Conservation (phyloP, 441 rosid species). For the Daphne laureola region DNA sequence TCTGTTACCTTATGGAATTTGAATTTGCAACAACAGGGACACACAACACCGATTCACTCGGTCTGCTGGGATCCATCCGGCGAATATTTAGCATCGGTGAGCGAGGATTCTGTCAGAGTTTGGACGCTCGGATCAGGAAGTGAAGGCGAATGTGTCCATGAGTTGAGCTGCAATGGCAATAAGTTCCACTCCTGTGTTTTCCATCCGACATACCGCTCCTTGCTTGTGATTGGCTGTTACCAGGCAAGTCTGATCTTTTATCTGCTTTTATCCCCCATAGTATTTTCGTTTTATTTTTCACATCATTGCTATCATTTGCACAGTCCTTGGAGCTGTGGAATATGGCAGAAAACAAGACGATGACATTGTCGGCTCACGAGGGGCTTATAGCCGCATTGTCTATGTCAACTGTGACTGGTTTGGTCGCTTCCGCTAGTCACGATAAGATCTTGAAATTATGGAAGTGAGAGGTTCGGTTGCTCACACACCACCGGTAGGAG, state of each 20-base stretch:
- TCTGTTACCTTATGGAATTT: slow-evolving; percentile 2
- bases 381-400: slow-evolving; percentile 68
- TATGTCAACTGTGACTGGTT: slow-evolving; percentile 56
- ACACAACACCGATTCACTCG: slow-evolving; percentile 56
- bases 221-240: slow-evolving; percentile 78
- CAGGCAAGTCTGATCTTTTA: slow-evolving; percentile 47
- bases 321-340: slow-evolving; percentile 94
- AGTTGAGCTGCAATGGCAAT: slow-evolving; percentile 71
- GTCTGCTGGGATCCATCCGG: slow-evolving; percentile 94
- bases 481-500: neutral
- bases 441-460: slow-evolving; percentile 79
- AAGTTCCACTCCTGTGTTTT: slow-evolving; percentile 81
- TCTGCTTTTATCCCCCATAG: neutral
- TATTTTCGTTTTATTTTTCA: neutral
- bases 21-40: slow-evolving; percentile 47
- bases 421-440: slow-evolving; percentile 85
- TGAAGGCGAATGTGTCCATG: slow-evolving; percentile 73
- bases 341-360: slow-evolving; percentile 67
- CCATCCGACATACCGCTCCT: slow-evolving; percentile 68
- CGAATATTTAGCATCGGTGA: slow-evolving; percentile 73
- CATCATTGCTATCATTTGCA: neutral
- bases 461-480: slow-evolving; percentile 35
- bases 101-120: slow-evolving; percentile 84
- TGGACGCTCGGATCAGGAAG: slow-evolving; percentile 77
- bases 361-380: slow-evolving; percentile 65